Percentiles rank a stretch among this genome's conserved stretches.
These are phyloP conservation scores for Tylopilus rubrobrunneus DNA, from an alignment of 768 basidiomycete genomes.

Conservation along the genomic window DNA sequence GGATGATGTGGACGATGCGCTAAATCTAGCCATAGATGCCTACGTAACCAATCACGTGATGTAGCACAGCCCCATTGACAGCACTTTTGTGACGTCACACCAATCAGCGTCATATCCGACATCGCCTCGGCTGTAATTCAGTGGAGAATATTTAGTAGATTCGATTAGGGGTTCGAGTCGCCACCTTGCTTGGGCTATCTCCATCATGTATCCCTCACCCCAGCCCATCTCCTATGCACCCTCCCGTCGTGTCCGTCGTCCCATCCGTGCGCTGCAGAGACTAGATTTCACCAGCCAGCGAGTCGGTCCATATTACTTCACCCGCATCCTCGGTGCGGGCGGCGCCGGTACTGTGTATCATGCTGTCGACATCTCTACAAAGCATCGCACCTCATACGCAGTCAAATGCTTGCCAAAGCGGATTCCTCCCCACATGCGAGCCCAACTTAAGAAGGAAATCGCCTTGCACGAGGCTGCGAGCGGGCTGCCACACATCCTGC, in stretches of 20 bases:
- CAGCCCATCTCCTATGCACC: background rate
- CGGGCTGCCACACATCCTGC: background rate
- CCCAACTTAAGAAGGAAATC: background rate
- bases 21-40: background rate
- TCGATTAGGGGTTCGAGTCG: background rate
- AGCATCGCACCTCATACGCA: background rate
- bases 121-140: background rate
- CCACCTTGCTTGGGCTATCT: background rate
- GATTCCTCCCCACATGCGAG: background rate
- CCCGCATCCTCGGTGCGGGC: background rate
- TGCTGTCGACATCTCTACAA: background rate
- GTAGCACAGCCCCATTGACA: background rate
- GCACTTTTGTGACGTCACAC: background rate
- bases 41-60: background rate
- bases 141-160: background rate
- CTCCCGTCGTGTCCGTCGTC: background rate
- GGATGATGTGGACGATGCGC: background rate
- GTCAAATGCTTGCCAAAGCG: background rate
- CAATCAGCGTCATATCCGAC: background rate
- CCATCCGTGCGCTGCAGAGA: background rate
- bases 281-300: background rate
- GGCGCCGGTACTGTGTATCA: background rate
- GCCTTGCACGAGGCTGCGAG: background rate
- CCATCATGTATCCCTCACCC: background rate
- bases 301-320: background rate